Percentiles rank a stretch among this genome's conserved stretches.
Evolutionary conservation across 768 basidiomycete species (phyloP).

Genomic region (Amyloporia xantha): DNA sequence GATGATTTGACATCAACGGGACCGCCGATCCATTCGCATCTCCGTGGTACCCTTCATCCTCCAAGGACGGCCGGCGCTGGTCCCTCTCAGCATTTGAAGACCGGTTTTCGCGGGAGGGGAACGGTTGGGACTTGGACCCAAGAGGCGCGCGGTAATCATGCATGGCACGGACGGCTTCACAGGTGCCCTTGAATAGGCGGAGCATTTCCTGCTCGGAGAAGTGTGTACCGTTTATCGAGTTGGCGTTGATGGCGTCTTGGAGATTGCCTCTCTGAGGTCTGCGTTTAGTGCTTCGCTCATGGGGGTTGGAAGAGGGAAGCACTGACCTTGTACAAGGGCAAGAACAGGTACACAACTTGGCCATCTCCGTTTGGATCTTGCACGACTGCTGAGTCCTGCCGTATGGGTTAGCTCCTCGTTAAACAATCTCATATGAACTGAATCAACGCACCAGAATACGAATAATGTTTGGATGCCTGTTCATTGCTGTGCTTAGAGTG

Average conservation of each 20-base stretch:
- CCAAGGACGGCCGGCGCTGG: conserved; percentile 19
- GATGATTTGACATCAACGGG: conserved; percentile 53
- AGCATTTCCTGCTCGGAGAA: conserved; percentile 89
- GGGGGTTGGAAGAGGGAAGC: background rate
- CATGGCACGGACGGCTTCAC: conserved; percentile 91
- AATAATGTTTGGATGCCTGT: conserved; percentile 94
- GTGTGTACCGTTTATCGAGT: conserved; percentile 73
- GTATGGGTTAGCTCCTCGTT: conserved; percentile 9
- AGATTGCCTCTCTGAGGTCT: conserved; percentile 73
- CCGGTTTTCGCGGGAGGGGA: conserved; percentile 17
- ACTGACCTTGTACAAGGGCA: conserved; percentile 82
- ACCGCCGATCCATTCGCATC: conserved; percentile 25
- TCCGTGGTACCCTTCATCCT: conserved; percentile 56
- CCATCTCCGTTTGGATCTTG: conserved; percentile 92
- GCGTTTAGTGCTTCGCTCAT: no score
- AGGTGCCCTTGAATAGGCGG: conserved; percentile 87
- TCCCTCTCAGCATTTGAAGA: conserved; percentile 9
- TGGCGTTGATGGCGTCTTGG: conserved; percentile 88
- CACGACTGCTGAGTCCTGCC: conserved; percentile 86
- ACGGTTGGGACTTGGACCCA: conserved; percentile 19
- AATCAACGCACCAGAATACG: conserved; percentile 63
- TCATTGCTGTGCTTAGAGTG: conserved; percentile 1
- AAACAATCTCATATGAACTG: conserved; percentile 8
- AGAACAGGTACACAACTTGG: conserved; percentile 92
- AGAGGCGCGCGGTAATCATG: conserved; percentile 72